Base-by-base conservation (phyloP, 192 early-diverging fungal species). In the Backusella morwellensis region DNA sequence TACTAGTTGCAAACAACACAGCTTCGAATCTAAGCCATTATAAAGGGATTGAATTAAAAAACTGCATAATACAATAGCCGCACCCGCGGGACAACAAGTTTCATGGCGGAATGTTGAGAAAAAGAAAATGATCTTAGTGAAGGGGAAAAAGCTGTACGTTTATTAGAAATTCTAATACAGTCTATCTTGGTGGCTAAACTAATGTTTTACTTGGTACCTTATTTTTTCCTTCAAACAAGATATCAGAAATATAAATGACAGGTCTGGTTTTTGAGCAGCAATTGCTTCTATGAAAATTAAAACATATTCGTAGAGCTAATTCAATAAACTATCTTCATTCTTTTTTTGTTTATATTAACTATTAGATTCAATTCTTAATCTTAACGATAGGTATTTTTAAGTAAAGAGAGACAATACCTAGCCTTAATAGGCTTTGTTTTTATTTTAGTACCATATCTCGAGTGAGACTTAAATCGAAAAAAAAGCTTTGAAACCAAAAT, bases 91-190 rank as follows among this genome's bases (percentile, higher is more conserved):
- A 26, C 56, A 63, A 14, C 56, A 63, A 15, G 56, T 63, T 63
- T 26, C 23, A 63, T 63, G 56, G 56, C 56, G 56, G 56, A 63
- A 63, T 63, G 56, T 63, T 63, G n/a, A 56, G 54, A 56, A 56
- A 21, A 29, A 26, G 26, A 63, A 63, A 63, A 26, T 7, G 26
- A 63, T 29, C 21, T 63, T 26, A 26, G 21, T 26, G 56, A 63
- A 29, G 56, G 56, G 19, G 47, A 50, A n/a, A n/a, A 63, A 29
- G 4, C 56, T 63, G 56, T 63, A 14, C 56, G 12, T 63, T 63
- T 63, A 63, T 63, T 63, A 63, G 23, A 23, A 14, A 63, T 63
- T 63, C 56, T n/a, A 63, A 63, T 63, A 63, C 29, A 63, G 56
- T 12, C 56, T 63, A 63, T 63, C 56, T 29, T 63, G 26, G 56